phyloP scores from a whole-genome alignment of 371 early-diverging fungal species.

The Chytridiales sp. region DNA sequence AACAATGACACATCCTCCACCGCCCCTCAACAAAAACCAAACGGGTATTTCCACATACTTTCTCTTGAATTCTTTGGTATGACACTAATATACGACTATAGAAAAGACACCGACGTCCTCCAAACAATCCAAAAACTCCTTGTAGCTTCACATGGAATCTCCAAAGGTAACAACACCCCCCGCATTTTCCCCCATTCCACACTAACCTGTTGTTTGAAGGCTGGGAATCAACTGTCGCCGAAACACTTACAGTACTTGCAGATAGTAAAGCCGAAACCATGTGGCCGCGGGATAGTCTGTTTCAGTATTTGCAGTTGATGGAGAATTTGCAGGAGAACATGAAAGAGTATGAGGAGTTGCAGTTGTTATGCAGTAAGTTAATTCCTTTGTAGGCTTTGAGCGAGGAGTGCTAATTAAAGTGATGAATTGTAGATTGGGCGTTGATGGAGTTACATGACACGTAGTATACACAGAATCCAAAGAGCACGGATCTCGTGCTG shows the following conservation, averaged over 20 bases:
- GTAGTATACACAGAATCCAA: too few species aligned
- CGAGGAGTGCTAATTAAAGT: background rate
- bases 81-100: background rate
- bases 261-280: slow-evolving; percentile 26
- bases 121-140: slow-evolving; percentile 28
- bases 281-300: slow-evolving; percentile 34
- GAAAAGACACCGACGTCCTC: slow-evolving; percentile 18
- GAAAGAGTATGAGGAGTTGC: slow-evolving; percentile 36
- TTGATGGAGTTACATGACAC: slow-evolving; percentile 30
- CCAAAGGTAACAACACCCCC: slow-evolving; percentile 24
- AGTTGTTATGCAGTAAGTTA: slow-evolving; percentile 18
- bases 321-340: slow-evolving; percentile 34
- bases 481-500: too few species aligned
- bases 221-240: slow-evolving; percentile 37
- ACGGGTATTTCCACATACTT: too few species aligned
- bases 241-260: slow-evolving; percentile 30
- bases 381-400: background rate
- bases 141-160: slow-evolving; percentile 25
- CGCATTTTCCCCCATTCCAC: background rate
- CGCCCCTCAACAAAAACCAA: too few species aligned
- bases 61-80: too few species aligned
- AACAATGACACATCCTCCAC: background rate
- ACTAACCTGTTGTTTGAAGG: slow-evolving; percentile 9
- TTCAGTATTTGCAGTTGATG: slow-evolving; percentile 31
- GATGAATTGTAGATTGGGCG: slow-evolving; percentile 1